Base-by-base conservation (phyloP, 176 grass and related monocot genomes). In the Bonia amplexicaulis region DNA sequence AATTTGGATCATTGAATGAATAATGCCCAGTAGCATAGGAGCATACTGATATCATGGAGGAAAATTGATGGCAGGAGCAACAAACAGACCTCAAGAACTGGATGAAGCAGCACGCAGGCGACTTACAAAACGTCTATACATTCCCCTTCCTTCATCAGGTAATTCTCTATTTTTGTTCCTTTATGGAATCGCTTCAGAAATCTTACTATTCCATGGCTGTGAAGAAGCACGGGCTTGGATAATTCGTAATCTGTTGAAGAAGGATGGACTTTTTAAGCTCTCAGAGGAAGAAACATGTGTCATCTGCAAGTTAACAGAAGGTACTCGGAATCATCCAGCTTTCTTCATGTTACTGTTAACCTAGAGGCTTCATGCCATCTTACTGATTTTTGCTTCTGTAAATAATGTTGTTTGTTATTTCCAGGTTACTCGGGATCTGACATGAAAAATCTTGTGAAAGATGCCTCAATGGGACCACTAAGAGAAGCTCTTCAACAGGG, bases 371-470 rank as follows among this genome's bases (percentile, higher is more conserved):
- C 42, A 67, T 46, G 48, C 52, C 48, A 84, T 82, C 46, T 54
- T 82, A 82, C 83, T 90, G 78, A 77, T 23, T 54, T 79, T 74
- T 73, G 31, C 29, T 86, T 5, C 39, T 80, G 49, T 79, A 66
- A 71, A 55, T 65, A 66, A 45, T 69, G 19, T 82, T 27, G 39
- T 87, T 73, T 60, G 11, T 69, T 60, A 58, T 66, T 79, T 91
- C 69, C 85, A 98, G 96, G 93, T 85, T 98, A 98, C 85, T 98
- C 96, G 54, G 96, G 96, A 83, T 98, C 96, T n/a, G 96, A 98
- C 77, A 90, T 98, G 96, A 98, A 98, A 84, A 95, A 95, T 77
- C 88, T 98, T 74, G 96, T 98, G 67, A 98, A 98, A 85, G 96
- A 98, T 93, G 96, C 96, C 57, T 93, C 91, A 31, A 98, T 98